Evolutionary conservation across 1,284 basidiomycete species (phyloP).

Genomic region (Erythrobasidium hasegawianum): DNA sequence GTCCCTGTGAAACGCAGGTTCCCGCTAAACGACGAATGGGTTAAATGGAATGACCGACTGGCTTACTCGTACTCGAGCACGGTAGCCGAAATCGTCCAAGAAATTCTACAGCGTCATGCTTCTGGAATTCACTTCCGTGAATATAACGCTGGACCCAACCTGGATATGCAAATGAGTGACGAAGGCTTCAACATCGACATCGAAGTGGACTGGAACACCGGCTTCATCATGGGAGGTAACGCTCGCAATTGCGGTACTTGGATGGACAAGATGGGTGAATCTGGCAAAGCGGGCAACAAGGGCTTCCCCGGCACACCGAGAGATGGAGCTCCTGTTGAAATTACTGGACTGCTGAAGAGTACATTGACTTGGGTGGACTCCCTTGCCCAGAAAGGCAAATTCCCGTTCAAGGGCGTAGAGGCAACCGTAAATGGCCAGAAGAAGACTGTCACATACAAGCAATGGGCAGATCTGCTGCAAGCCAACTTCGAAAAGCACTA

Average conservation of each 20-base stretch:
- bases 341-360: conserved; percentile 87
- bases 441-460: conserved; percentile 74
- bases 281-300: conserved; percentile 83
- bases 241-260: conserved; percentile 53
- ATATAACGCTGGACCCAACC: conserved; percentile 89
- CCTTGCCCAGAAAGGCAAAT: conserved; percentile 64
- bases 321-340: conserved; percentile 93
- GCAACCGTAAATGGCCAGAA: conserved; percentile 72
- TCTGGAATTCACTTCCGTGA: conserved; percentile 90
- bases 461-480: conserved; percentile 84
- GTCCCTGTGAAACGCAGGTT: conserved; percentile 85
- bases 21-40: conserved; percentile 89
- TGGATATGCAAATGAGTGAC: conserved; percentile 92
- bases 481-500: conserved; percentile 83
- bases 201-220: conserved; percentile 88
- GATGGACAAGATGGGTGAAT: conserved; percentile 61
- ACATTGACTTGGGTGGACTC: conserved; percentile 81
- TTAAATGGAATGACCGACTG: conserved; percentile 77
- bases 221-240: conserved; percentile 84
- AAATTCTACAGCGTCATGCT: conserved; percentile 91
- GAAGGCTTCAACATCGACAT: conserved; percentile 92
- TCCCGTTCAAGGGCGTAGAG: conserved; percentile 86
- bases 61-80: conserved; percentile 78
- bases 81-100: conserved; percentile 89
- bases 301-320: conserved; percentile 90